These are phyloP conservation scores for Termitomyces sp. DNA, from an alignment of 768 basidiomycete species.

Conservation along the genomic window DNA sequence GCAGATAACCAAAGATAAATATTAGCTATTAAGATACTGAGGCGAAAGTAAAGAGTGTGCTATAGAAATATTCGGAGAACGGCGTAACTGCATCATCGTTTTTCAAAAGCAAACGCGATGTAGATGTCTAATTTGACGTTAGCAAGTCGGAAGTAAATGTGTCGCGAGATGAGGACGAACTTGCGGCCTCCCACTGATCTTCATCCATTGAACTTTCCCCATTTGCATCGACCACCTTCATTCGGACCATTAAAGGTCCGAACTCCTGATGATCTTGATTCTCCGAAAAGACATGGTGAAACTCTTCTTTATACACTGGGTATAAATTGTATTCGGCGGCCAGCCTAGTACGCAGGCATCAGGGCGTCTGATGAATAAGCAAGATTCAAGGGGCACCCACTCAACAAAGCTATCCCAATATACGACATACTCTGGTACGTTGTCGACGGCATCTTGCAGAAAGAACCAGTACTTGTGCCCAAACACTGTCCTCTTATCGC, in stretches of 20 bases:
- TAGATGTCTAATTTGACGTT: conserved; percentile 68
- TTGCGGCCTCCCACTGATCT: conserved; percentile 98
- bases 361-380: not conserved
- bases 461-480: conserved; percentile 95
- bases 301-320: conserved; percentile 77
- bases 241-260: conserved; percentile 73
- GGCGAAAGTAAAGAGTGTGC: conserved; percentile 1
- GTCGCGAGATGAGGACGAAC: conserved; percentile 43
- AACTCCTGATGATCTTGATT: conserved; percentile 79
- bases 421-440: conserved; percentile 98
- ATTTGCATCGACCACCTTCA: conserved; percentile 85
- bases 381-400: conserved; percentile 53
- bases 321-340: conserved; percentile 77
- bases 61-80: not conserved
- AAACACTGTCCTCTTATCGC: conserved; percentile 55
- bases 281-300: conserved; percentile 84
- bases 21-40: conserved; percentile 8
- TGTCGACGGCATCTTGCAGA: conserved; percentile 90
- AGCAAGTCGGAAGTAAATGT: not conserved
- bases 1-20: conserved; percentile 7
- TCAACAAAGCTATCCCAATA: conserved; percentile 87
- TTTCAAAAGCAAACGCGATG: conserved; percentile 89
- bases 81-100: conserved; percentile 26
- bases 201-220: conserved; percentile 92
- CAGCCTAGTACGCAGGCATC: conserved; percentile 41